These are phyloP conservation scores for Coffea canephora DNA, from an alignment of 257 asterid genomes.

Conservation along the genomic window DNA sequence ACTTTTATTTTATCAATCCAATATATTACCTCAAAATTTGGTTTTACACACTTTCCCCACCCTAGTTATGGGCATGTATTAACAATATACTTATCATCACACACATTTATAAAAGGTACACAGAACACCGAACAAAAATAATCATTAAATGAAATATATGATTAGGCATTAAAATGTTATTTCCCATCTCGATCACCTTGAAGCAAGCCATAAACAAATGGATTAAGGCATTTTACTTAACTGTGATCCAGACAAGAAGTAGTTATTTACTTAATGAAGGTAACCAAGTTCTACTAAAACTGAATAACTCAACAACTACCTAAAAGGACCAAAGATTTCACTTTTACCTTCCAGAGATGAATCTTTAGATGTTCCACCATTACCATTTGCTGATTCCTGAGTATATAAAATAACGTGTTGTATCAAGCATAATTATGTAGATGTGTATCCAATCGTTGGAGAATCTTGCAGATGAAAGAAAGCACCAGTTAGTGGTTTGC, in stretches of 20 bases:
- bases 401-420: neutral
- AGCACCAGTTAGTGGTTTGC: neutral
- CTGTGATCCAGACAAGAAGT: neutral
- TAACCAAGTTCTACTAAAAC: neutral
- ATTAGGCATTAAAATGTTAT: neutral
- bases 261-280: neutral
- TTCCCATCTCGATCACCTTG: neutral
- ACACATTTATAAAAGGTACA: neutral
- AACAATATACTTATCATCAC: neutral
- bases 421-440: conserved; percentile 2
- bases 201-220: neutral
- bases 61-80: neutral
- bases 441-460: neutral
- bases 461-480: neutral
- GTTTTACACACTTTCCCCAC: neutral
- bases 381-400: conserved; percentile 76
- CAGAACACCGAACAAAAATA: neutral
- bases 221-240: neutral
- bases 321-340: neutral
- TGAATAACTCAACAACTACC: neutral
- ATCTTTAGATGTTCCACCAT: conserved; percentile 54
- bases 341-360: conserved; percentile 58
- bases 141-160: neutral
- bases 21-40: neutral
- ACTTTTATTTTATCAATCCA: neutral